Percentiles rank a stretch among this genome's conserved stretches.
phyloP scores from a whole-genome alignment of 306 rosid genomes.

The Oemleria cerasiformis region DNA sequence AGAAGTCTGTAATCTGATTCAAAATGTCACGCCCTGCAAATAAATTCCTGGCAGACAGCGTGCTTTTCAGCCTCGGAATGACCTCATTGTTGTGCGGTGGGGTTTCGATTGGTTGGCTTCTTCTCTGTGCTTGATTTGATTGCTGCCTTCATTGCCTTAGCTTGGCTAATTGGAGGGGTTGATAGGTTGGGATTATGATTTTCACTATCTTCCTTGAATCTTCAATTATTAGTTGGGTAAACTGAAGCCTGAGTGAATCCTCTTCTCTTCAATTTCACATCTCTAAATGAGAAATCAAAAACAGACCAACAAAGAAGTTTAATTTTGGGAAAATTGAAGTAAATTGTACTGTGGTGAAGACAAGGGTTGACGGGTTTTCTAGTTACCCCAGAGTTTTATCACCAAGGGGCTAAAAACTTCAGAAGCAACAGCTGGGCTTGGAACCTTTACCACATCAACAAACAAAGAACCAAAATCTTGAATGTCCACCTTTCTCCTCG shows the following conservation, averaged over 20 bases:
- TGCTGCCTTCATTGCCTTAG: conserved; percentile 47
- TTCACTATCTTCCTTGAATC: conserved; percentile 56
- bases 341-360: background rate
- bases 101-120: conserved; percentile 35
- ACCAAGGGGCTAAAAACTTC: conserved; percentile 47
- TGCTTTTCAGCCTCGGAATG: conserved; percentile 57
- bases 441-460: conserved; percentile 40
- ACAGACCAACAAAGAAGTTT: too few species aligned
- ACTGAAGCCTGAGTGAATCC: conserved; percentile 40
- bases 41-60: conserved; percentile 75
- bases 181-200: conserved; percentile 67
- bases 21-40: conserved; percentile 73
- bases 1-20: conserved; percentile 83
- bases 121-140: conserved; percentile 78
- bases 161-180: conserved; percentile 43
- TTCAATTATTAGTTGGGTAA: conserved; percentile 40
- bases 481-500: conserved; percentile 2
- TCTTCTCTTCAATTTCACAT: conserved; percentile 69
- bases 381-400: conserved; percentile 62
- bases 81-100: conserved; percentile 28
- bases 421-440: conserved; percentile 42
- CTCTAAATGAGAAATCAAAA: conserved; percentile 37
- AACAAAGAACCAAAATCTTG: conserved; percentile 21
- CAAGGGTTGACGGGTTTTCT: background rate
- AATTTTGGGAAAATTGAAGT: conserved; percentile 1